Percentiles rank a stretch among this genome's conserved stretches.
Conservation (phyloP, 2,329 filamentous ascomycete species). For the Aspergillus pseudoterreus region DNA sequence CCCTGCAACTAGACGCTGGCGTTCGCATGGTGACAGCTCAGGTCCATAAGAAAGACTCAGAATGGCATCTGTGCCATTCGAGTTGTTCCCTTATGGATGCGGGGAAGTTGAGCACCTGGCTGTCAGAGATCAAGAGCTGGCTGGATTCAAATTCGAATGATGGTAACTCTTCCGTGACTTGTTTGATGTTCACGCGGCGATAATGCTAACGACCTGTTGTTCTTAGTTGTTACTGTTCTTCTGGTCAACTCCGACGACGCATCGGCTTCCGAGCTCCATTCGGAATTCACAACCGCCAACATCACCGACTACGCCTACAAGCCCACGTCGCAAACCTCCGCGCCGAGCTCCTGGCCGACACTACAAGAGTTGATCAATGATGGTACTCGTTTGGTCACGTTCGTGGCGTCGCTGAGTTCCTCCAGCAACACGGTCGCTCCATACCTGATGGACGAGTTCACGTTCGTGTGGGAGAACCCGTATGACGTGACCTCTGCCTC, state of each 20-base stretch:
- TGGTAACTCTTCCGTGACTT: slow-evolving; percentile 20
- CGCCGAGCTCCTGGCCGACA: slow-evolving; percentile 62
- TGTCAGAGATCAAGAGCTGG: slow-evolving; percentile 63
- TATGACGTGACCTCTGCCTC: slow-evolving; percentile 60
- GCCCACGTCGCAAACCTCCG: slow-evolving; percentile 44
- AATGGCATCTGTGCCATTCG: slow-evolving; percentile 68
- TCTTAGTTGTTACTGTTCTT: slow-evolving; percentile 64
- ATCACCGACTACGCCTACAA: slow-evolving; percentile 61
- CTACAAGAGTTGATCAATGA: slow-evolving; percentile 64
- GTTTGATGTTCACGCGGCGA: not conserved
- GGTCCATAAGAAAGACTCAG: slow-evolving; percentile 59
- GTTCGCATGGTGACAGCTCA: slow-evolving; percentile 69
- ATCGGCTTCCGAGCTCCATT: slow-evolving; percentile 52
- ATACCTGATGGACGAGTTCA: slow-evolving; percentile 43
- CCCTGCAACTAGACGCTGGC: slow-evolving; percentile 65
- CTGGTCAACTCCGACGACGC: slow-evolving; percentile 67
- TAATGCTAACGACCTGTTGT: slow-evolving; percentile 2
- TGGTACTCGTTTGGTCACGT: slow-evolving; percentile 64
- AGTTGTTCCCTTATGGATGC: slow-evolving; percentile 66
- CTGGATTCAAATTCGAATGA: slow-evolving; percentile 67
- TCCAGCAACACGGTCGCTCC: slow-evolving; percentile 33
- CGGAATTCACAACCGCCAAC: slow-evolving; percentile 55
- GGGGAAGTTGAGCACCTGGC: slow-evolving; percentile 62
- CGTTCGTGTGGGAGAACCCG: slow-evolving; percentile 65
- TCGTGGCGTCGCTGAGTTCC: slow-evolving; percentile 54